Conservation (phyloP, 495 filamentous ascomycete species). For the Massariosphaeria phaeospora region DNA sequence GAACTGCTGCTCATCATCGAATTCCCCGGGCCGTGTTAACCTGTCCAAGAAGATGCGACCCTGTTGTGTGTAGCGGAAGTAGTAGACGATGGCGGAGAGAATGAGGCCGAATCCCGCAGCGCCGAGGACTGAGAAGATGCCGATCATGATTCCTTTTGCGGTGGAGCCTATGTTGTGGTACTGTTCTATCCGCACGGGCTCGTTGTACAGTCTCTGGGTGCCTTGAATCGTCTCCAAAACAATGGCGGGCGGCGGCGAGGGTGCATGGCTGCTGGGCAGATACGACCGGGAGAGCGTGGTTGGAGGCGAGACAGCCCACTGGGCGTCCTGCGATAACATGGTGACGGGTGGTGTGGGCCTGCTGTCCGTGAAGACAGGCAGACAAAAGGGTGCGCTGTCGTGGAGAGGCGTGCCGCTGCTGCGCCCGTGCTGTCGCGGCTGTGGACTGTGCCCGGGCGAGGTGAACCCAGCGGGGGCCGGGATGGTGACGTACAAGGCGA, state of each 20-base stretch:
- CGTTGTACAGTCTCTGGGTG: conserved; percentile 15
- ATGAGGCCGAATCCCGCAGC: conserved; percentile 78
- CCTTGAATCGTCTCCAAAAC: conserved; percentile 6
- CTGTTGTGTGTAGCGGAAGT: conserved; percentile 82
- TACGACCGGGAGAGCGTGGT: conserved; percentile 22
- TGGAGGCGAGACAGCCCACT: conserved; percentile 12
- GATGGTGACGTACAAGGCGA: not conserved
- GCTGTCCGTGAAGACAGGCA: not conserved
- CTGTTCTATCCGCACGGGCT: conserved; percentile 26
- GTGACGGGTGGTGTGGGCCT: conserved; percentile 1
- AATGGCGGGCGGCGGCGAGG: conserved; percentile 19
- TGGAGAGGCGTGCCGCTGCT: conserved; percentile 5
- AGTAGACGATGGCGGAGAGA: conserved; percentile 81
- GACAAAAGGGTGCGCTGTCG: not conserved
- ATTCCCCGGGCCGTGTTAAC: conserved; percentile 90
- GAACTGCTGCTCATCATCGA: conserved; percentile 94
- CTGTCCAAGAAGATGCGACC: conserved; percentile 91
- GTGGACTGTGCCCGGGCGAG: conserved; percentile 19
- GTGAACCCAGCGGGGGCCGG: conserved; percentile 20
- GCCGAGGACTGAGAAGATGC: conserved; percentile 92
- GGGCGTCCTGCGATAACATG: conserved; percentile 28
- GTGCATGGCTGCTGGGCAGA: conserved; percentile 16
- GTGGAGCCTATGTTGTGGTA: conserved; percentile 30
- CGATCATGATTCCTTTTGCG: conserved; percentile 80
- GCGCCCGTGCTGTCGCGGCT: conserved; percentile 7